These are phyloP conservation scores for Pleurotus sapidus DNA, from an alignment of 768 basidiomycete genomes.

Conservation along the genomic window DNA sequence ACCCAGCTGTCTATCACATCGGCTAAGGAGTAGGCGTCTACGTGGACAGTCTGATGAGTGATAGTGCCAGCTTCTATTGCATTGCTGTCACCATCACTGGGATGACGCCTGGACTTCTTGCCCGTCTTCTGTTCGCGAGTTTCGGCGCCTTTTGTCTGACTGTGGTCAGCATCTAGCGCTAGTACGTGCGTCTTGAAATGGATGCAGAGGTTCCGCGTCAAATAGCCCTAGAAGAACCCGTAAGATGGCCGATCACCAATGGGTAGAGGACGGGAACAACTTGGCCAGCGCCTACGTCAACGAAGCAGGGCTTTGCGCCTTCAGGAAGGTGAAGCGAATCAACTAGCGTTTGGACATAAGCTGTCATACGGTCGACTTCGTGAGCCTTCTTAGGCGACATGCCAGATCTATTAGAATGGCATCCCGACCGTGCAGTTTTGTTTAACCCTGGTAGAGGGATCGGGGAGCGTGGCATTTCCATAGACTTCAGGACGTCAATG, in stretches of 20 bases:
- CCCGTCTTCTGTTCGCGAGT: conserved; percentile 27
- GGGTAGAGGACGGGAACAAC: conserved; percentile 26
- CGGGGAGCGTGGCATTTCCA: conserved; percentile 5
- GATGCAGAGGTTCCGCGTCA: conserved; percentile 48
- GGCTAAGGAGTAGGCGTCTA: conserved; percentile 47
- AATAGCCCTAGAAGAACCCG: conserved; percentile 45
- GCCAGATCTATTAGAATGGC: conserved; percentile 24
- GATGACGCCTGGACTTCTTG: neutral
- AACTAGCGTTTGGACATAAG: conserved; percentile 43
- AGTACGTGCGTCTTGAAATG: conserved; percentile 45
- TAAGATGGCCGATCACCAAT: neutral
- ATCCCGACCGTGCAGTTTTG: conserved; percentile 12
- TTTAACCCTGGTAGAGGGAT: conserved; percentile 11
- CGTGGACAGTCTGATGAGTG: conserved; percentile 53
- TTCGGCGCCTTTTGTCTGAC: conserved; percentile 58
- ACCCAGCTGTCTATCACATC: conserved; percentile 54
- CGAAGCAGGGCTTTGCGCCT: conserved; percentile 33
- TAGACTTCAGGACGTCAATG: neutral
- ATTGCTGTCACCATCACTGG: neutral
- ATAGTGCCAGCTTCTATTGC: conserved; percentile 30
- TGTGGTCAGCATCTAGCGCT: conserved; percentile 61
- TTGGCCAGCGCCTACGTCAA: conserved; percentile 77
- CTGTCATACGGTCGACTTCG: conserved; percentile 64
- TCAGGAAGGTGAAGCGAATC: conserved; percentile 17
- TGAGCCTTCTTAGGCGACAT: conserved; percentile 80